Conservation (phyloP, 305 asterid species). For the Withania somnifera region DNA sequence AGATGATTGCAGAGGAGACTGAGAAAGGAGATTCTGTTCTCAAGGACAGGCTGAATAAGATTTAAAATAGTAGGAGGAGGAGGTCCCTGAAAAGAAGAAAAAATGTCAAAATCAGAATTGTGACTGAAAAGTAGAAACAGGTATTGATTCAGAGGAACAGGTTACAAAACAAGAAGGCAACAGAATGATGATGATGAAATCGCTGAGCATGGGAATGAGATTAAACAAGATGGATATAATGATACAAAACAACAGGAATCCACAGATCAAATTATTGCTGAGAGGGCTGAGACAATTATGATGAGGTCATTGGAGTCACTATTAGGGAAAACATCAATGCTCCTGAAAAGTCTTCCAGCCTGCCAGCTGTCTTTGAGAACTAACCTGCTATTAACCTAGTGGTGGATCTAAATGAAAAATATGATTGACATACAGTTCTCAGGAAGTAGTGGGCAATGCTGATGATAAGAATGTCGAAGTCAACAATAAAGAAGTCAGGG, state of each 20-base stretch:
- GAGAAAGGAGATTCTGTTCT: neutral
- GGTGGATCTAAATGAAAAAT: neutral
- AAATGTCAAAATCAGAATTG: too few relatives aligned
- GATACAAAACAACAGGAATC: neutral
- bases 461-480: neutral
- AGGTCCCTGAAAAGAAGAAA: too few relatives aligned
- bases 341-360: neutral
- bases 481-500: neutral
- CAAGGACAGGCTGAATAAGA: neutral
- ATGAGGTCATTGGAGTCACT: neutral
- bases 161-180: neutral
- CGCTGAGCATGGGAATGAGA: neutral
- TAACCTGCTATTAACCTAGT: neutral
- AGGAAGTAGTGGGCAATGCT: neutral
- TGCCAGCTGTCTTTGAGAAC: neutral
- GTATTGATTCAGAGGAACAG: neutral
- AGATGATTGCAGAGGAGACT: neutral
- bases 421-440: neutral
- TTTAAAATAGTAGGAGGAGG: too few relatives aligned
- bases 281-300: neutral
- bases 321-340: neutral
- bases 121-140: too few relatives aligned
- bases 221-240: neutral
- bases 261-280: neutral
- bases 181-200: neutral